Base-by-base conservation (phyloP, 2,329 filamentous ascomycete genomes). In the Ascochyta lentis region DNA sequence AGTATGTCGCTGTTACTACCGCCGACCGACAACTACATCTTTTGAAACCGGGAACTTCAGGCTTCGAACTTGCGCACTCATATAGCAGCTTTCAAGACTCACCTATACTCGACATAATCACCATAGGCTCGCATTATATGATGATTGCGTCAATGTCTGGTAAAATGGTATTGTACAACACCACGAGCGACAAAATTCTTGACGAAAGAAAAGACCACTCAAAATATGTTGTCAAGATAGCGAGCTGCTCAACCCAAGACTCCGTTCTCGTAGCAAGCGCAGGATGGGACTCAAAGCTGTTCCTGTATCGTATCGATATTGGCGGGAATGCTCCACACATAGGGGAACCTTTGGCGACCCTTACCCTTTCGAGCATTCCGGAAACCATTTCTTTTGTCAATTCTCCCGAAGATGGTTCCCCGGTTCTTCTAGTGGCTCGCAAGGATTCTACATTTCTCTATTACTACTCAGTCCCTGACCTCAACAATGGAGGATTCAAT, bases 111-210 rank as follows among this genome's bases (percentile, higher is more conserved):
- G 85, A 84, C 19, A 77, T 79, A 47, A 68, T 75, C 26, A 72
- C 77, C 6, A 58, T 85, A 6, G 63, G 72, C 6, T 61, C 75
- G n/a, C 75, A 75, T 4, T 79, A 79, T 61, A 60, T 85, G 13
- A 67, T 86, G n/a, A 76, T 81, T 46, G 79, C 81, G 16, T 83
- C 80, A 40, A 87, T 87, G 85, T 86, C 84, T 9, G 85, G 85
- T 4, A 80, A 82, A 49, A 63, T 87, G 5, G 66, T 80, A 27
- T 70, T 86, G 1, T 81, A 81, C 57, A 70, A 80, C 56, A 71
- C 75, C 13, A 49, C 51, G n/a, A 59, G 62, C 24, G 74, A 77
- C 15, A 64, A 71, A 23, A 62, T 80, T 1, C 54, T 84, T 15
- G 79, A 81, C 26, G 76, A 76, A 54, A 77, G 84, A 41, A 81